phyloP scores from a whole-genome alignment of 148 eudicot genomes.

The Chenopodium suecicum region DNA sequence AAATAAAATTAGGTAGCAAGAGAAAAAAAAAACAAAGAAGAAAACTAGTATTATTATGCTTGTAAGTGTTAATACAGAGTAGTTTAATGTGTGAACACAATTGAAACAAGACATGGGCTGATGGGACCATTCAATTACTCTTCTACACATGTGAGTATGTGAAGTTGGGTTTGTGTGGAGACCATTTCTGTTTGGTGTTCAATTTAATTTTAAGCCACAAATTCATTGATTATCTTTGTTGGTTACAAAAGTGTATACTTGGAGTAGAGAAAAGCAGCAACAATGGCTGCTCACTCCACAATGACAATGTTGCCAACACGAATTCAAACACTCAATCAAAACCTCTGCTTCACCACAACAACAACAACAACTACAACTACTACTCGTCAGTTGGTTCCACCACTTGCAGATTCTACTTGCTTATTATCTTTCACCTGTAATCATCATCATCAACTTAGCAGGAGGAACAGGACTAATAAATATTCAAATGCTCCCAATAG shows the following conservation, averaged over 20 bases:
- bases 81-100: background rate
- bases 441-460: background rate
- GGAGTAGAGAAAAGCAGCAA: background rate
- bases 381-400: background rate
- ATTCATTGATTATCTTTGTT: background rate
- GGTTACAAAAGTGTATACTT: too few relatives aligned
- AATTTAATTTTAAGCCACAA: background rate
- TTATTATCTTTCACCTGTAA: too few relatives aligned
- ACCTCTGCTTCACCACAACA: background rate
- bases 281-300: conserved; percentile 5
- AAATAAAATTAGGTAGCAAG: too few relatives aligned
- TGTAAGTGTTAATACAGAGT: too few relatives aligned
- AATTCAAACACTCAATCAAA: background rate
- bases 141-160: too few relatives aligned
- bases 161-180: too few relatives aligned
- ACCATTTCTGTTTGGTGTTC: too few relatives aligned
- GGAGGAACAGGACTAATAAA: background rate
- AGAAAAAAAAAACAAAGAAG: too few relatives aligned
- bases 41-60: too few relatives aligned
- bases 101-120: background rate
- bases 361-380: background rate
- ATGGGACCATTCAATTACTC: background rate
- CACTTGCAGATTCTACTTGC: background rate
- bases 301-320: conserved; percentile 1
- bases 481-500: too few relatives aligned